Percentiles rank a stretch among this genome's conserved stretches.
Conservation (phyloP, 768 basidiomycete species). For the Macrocybe gigantea region DNA sequence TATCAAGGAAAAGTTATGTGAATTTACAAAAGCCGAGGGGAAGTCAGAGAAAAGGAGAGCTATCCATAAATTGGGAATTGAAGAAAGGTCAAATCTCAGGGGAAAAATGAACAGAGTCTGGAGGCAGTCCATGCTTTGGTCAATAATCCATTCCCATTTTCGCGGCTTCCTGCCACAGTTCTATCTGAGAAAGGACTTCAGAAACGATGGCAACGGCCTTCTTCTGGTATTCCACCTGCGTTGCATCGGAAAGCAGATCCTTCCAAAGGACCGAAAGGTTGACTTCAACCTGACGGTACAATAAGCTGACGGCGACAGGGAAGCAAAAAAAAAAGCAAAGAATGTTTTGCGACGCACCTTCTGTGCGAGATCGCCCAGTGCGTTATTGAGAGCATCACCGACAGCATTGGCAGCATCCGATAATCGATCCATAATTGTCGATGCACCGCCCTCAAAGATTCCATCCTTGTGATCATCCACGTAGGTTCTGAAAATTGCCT, state of each 20-base stretch:
- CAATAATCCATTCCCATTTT: constrained; percentile 2
- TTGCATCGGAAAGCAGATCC: constrained; percentile 40
- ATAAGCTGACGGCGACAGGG: neutral
- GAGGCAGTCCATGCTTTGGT: too few relatives aligned
- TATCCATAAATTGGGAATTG: too few relatives aligned
- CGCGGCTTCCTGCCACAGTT: constrained; percentile 38
- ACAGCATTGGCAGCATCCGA: constrained; percentile 41
- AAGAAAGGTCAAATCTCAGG: too few relatives aligned
- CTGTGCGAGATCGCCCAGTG: constrained; percentile 45
- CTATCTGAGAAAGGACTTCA: constrained; percentile 35
- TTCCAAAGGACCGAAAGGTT: constrained; percentile 59
- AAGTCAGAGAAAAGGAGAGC: too few relatives aligned
- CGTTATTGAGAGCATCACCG: constrained; percentile 39
- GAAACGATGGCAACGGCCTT: constrained; percentile 31
- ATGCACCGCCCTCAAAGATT: constrained; percentile 48
- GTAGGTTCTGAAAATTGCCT: constrained; percentile 45
- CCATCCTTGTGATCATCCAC: constrained; percentile 37
- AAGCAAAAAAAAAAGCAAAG: neutral
- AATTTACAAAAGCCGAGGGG: too few relatives aligned
- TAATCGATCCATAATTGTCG: constrained; percentile 42
- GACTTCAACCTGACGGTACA: constrained; percentile 37
- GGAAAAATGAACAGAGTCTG: too few relatives aligned
- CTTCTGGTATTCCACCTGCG: constrained; percentile 34
- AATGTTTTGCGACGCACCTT: constrained; percentile 35
- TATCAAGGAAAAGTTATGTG: too few relatives aligned